Base-by-base conservation (phyloP, 2,329 filamentous ascomycete species). In the Penicillium sp. region DNA sequence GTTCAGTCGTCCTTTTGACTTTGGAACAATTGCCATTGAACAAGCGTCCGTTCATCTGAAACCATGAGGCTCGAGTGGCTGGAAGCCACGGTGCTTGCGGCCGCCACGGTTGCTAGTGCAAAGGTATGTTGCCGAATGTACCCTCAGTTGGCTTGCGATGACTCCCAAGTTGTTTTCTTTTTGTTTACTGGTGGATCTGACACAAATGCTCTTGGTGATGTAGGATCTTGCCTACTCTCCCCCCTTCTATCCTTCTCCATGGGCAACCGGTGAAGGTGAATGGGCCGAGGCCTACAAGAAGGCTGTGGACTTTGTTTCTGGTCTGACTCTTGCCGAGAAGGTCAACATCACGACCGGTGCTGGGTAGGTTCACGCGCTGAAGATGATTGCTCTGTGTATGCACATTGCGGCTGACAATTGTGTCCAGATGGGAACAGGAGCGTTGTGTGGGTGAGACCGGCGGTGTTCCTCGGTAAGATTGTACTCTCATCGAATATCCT, bases 311-410 rank as follows among this genome's bases (percentile, higher is more conserved):
- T 91, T 95, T 61, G 89, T 96, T 39, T 85, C 85, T 8, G 83
- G 90, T 65, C 72, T 95, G 70, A 95, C 89, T 0, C 76, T 95
- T 33, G 65, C 83, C 9, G 90, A 96, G 68, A 96, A 95, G 73
- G 89, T 97, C 69, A 97, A 97, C 68, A 68, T 98, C 55, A 97
- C 91, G 3, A 96, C 90, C 0, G 91, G 91, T 67, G 81, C 86
- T 54, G 90, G 90, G 80, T 91, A 72, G 67, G 82, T 39, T 4
- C 11, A 24, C 39, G 28, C 36, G 5, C 9, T n/a, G 4, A n/a
- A 24, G 12, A 13, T 26, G 26, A 37, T 35, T 7, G 4, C 9
- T 3, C 7, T 3, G 4, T 5, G 25, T 8, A 45, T 6, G 29
- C 3, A n/a, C 7, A 25, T 12, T 35, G 24, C 4, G 7, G 18